Conservation (phyloP, 2,329 filamentous ascomycete species). For the Pseudonectria buxi region DNA sequence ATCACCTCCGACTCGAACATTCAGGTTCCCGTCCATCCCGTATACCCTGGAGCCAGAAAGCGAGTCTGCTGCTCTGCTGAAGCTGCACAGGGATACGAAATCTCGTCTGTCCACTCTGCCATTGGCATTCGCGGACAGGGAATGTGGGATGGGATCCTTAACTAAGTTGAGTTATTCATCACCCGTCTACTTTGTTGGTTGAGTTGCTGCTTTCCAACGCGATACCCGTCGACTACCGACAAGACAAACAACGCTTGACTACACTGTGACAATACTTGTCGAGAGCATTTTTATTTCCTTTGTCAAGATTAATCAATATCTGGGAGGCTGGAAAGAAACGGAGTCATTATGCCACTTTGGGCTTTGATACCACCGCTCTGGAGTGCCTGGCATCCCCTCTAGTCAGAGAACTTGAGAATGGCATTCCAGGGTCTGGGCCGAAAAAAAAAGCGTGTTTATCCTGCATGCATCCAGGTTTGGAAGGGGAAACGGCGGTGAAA, state of each 20-base stretch:
- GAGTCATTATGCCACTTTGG: slow-evolving; percentile 23
- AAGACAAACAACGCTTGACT: slow-evolving; percentile 12
- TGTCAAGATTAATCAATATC: slow-evolving; percentile 19
- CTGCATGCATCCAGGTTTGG: slow-evolving; percentile 35
- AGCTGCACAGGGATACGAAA: slow-evolving; percentile 41
- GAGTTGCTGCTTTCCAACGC: slow-evolving; percentile 13
- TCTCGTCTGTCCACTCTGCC: slow-evolving; percentile 41
- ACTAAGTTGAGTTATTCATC: slow-evolving; percentile 28
- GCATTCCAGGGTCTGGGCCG: slow-evolving; percentile 24
- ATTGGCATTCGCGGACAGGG: slow-evolving; percentile 49
- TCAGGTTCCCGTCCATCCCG: slow-evolving; percentile 35
- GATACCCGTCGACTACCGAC: slow-evolving; percentile 14
- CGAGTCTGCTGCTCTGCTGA: slow-evolving; percentile 61
- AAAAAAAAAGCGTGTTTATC: slow-evolving; percentile 36
- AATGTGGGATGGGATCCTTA: slow-evolving; percentile 61
- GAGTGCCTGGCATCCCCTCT: slow-evolving; percentile 19
- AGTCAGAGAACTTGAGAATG: slow-evolving; percentile 30
- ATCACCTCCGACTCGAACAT: slow-evolving; percentile 19
- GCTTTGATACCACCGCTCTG: slow-evolving; percentile 25
- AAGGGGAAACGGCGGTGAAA: slow-evolving; percentile 20
- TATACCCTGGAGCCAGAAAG: slow-evolving; percentile 48
- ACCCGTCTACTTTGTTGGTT: slow-evolving; percentile 8
- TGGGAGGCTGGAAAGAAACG: slow-evolving; percentile 22
- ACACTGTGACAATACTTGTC: slow-evolving; percentile 20
- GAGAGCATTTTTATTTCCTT: slow-evolving; percentile 21